Base-by-base conservation (phyloP, 228 moss, liverwort and hornwort genomes). In the Sphagnum magellanicum region DNA sequence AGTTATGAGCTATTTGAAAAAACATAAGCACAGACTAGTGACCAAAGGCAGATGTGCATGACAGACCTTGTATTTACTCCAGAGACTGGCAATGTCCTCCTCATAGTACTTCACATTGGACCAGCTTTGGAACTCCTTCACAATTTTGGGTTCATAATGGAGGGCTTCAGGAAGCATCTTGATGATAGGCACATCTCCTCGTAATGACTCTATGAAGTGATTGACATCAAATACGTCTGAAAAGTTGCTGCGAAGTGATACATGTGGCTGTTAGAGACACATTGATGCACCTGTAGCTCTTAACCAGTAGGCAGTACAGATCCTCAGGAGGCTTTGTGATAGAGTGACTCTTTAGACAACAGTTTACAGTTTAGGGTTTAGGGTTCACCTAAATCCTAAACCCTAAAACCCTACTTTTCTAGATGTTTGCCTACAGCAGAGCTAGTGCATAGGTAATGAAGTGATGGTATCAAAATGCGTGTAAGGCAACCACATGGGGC, bases 191-290 rank as follows among this genome's bases (percentile, higher is more conserved):
- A 98, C 84, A 70, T 98, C 98, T 57, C 90, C 77, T 72, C 71
- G 76, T 67, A 98, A 76, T 48, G 92, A 87, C 70, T 90, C 84
- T 62, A 94, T 89, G 67, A 98, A 98, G 84, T 93, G 86, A 32
- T 90, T 83, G 48, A 90, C 86, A 74, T 98, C 92, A 84, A 98
- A 98, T 73, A 98, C 80, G 81, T 98, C 98, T 66, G 94, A 90
- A 78, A 98, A 98, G 81, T 98, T 98, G 86, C 98, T 98, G 94
- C 94, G 80, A 6, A 55, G 3, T 32, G 32, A 32, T 32, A 32
- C 32, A 32, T 32, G 32, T 32, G 3, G 32, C 32, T 32, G 32
- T 32, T 32, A 32, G 3, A 32, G 32, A 49, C 57, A 50, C 11
- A 11, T 6, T 53, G 57, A 15, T 53, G 12, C 13, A 7, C 53